Evolutionary conservation across 2,329 filamentous ascomycete species (phyloP), one percentile per base, ranked within the genome.

Genomic region (Paramyrothecium sp.): DNA sequence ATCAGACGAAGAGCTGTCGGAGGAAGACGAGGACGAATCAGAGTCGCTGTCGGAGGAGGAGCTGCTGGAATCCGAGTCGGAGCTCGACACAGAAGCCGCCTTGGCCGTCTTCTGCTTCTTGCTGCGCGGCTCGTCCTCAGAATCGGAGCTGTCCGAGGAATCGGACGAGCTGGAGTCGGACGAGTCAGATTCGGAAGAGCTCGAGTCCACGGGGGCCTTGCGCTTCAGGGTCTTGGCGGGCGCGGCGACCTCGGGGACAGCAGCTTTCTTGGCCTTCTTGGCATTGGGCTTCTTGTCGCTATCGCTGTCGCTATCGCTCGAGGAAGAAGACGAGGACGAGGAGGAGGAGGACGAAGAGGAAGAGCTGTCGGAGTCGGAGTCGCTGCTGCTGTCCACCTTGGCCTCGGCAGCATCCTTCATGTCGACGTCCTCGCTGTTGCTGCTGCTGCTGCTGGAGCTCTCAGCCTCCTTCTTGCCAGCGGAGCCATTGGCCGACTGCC

Each of bases 91-190:
- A 22, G 59, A 56, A 30, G 57, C 54, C 34, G 58, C 55, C 23
- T 62, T 56, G n/a, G 58, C 33, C 30, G 73, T 75, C 69, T 78
- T 80, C 60, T 70, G 69, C 72, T 85, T 87, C 75, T 87, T 87
- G 23, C 73, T 62, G 58, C 76, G 75, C 3, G 78, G 81, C 57
- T 81, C 75, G 46, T 76, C 76, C 44, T 80, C 78, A 10, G 76
- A 79, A 61, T 73, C 75, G 19, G 79, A 80, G 51, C 74, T 70
- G 1, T 73, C 74, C 16, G 63, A 64, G 47, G 69, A 71, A 46
- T 64, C 66, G 12, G 51, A 53, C 8, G 51, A 51, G 49, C 23
- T 33, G 3, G 73, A 75, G 13, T 68, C 69, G 17, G 73, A 70
- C 3, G 73, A 75, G 48, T 63, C 65, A 4, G 61, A 63, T 17